Base-by-base conservation (phyloP, 1,139 yeast genomes). In the Taphrina wiesneri region DNA sequence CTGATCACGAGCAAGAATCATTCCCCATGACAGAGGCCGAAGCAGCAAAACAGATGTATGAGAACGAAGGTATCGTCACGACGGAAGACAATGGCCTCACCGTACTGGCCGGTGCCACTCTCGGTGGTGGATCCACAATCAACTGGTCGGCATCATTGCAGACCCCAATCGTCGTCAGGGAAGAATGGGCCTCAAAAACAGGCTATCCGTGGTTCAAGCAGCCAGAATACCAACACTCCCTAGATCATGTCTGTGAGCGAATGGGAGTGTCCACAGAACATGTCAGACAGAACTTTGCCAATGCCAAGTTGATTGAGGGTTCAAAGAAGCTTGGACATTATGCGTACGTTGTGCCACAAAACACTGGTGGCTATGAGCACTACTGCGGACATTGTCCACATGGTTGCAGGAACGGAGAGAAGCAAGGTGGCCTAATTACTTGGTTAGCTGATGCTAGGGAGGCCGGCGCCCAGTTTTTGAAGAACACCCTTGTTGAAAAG, bases 121-220 rank as follows among this genome's bases (percentile, higher is more conserved):
- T 84, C 69, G 87, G 87, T 7, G 87, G 87, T 11, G 87, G 87
- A 2, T 77, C 85, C 5, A 83, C 87, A 3, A 82, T 84, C 57
- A 84, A 84, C 73, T 84, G 87, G 87, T 80, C 84, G n/a, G 86
- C 87, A 11, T 78, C 83, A 70, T 73, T 84, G 67, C 79, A 77
- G 65, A 82, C 87, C 0, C 85, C 85, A 0, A 82, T 81, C 71
- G 79, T 78, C 67, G 84, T 84, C 4, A 79, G 87, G 65, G 77
- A 80, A 63, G 86, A 84, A 71, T 84, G 86, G 86, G 82, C 79
- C 56, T 19, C 34, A 9, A 79, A 80, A 63, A 76, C 74, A 65
- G 84, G 83, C 0, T 76, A 81, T 9, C 82, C 82, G 19, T 83
- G 83, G 80, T 85, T 78, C 41, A 83, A 81, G 2, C 71, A 73